Evolutionary conservation across 1,284 basidiomycete species (phyloP), one percentile per base, ranked within the genome.

Genomic region (Heterobasidion parviporum): DNA sequence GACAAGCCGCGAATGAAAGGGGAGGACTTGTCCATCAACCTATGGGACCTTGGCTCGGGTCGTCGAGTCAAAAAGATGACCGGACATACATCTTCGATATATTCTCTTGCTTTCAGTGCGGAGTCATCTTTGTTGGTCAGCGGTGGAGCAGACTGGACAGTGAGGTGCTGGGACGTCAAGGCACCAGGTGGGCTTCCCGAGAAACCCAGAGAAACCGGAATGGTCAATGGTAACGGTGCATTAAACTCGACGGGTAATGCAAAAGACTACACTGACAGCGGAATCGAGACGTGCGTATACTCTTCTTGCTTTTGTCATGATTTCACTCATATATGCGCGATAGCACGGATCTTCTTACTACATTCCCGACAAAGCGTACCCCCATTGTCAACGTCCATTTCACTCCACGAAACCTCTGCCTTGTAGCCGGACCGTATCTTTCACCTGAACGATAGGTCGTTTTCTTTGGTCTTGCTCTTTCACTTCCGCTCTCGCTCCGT

Each of bases 1-100:
- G 26, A 26, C 26, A 26, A 6, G 26, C 26, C 6, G 26, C 26
- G 26, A 26, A 26, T 6, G 26, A 18, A 62, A 89, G 93, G 90
- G 26, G 93, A 98, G 66, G 97, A 98, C 67, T 79, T 92, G 16
- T 83, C 89, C 3, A 96, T 99, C 72, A 94, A 91, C 67, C 74
- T 99, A 1, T 99, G 97, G 97, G 96, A 99, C 66, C 77, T 99
- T 50, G 92, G 92, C 2, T 93, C 92, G 26, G 94, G 95, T 7
- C 84, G 88, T 58, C 82, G 93, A 50, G 87, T 99, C 64, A 99
- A 99, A 76, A 95, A 94, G 70, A 98, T 99, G 94, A 87, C 83
- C 16, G 97, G 97, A 0, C 97, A 99, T 69, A 87, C 82, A 1
- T 85, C 88, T 15, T 86, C 93, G 0, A 84, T 99, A 54, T 89